Evolutionary conservation across 495 filamentous ascomycete species (phyloP).

Genomic region (Daldinia caldariorum): DNA sequence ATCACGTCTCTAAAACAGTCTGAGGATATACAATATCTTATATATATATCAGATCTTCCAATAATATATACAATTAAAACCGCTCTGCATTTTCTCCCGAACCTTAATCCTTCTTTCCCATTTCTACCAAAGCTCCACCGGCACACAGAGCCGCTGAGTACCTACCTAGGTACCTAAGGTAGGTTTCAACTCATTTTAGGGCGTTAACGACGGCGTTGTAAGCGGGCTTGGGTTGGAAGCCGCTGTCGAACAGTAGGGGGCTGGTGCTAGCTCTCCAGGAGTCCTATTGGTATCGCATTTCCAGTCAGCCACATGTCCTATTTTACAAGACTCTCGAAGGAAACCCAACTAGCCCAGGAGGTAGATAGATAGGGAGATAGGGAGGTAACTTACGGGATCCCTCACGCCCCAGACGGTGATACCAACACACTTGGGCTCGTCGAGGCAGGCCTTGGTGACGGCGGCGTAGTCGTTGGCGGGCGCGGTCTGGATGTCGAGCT

Average conservation of each 20-base stretch:
- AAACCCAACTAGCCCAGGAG: too few relatives aligned
- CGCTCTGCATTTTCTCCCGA: conserved; percentile 3
- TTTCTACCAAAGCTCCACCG: not conserved
- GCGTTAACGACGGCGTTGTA: conserved; percentile 68
- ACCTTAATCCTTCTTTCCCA: not conserved
- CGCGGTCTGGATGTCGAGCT: conserved; percentile 71
- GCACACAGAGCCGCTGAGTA: not conserved
- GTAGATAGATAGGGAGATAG: too few relatives aligned
- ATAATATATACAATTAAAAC: conserved; percentile 39
- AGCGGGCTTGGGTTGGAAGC: conserved; percentile 69
- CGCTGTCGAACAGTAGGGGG: conserved; percentile 72
- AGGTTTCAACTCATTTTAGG: conserved; percentile 48
- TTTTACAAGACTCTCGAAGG: too few relatives aligned
- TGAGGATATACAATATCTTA: conserved; percentile 24
- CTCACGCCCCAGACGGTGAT: conserved; percentile 82
- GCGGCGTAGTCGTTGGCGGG: conserved; percentile 68
- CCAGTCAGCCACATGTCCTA: too few relatives aligned
- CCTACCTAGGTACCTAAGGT: too few relatives aligned
- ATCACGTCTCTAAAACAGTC: not conserved
- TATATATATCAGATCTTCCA: conserved; percentile 28
- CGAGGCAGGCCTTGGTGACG: conserved; percentile 71
- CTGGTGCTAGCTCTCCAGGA: conserved; percentile 70
- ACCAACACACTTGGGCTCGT: conserved; percentile 72
- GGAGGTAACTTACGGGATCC: conserved; percentile 63
- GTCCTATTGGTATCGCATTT: conserved; percentile 49